Percentiles rank a stretch among this genome's conserved stretches.
These are phyloP conservation scores for Pleurozium schreberi DNA, from an alignment of 225 moss, liverwort and hornwort genomes.

Conservation along the genomic window DNA sequence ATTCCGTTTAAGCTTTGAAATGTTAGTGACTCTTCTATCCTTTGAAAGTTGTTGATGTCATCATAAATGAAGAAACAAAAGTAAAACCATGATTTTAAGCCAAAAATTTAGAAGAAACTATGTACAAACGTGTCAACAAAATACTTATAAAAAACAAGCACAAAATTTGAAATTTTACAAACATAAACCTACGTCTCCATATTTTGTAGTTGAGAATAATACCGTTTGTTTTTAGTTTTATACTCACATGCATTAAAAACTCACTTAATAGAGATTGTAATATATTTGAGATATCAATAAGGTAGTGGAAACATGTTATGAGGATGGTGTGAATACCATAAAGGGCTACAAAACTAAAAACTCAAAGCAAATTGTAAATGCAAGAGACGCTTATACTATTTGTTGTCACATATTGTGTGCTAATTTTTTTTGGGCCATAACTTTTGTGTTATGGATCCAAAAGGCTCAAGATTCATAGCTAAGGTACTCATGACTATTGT, in stretches of 20 bases:
- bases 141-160: not conserved
- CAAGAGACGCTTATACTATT: not conserved
- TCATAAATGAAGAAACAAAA: not conserved
- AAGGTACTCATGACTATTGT: not conserved
- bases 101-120: not conserved
- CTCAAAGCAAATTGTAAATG: accelerated
- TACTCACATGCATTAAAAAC: not conserved
- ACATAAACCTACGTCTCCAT: too few species aligned
- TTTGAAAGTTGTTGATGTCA: not conserved
- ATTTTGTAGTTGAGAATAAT: not conserved
- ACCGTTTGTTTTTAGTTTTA: not conserved
- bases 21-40: not conserved
- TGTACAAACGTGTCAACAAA: not conserved
- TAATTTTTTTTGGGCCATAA: not conserved
- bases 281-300: not conserved
- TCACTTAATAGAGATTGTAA: not conserved
- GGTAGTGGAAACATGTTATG: not conserved
- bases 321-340: too few species aligned
- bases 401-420: not conserved
- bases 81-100: accelerated
- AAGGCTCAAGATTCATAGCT: too few species aligned
- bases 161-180: not conserved
- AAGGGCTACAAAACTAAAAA: not conserved
- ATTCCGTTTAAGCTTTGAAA: not conserved
- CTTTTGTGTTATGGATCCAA: not conserved